Base-by-base conservation (phyloP, 2,329 filamentous ascomycete species). In the Penicillium expansum region DNA sequence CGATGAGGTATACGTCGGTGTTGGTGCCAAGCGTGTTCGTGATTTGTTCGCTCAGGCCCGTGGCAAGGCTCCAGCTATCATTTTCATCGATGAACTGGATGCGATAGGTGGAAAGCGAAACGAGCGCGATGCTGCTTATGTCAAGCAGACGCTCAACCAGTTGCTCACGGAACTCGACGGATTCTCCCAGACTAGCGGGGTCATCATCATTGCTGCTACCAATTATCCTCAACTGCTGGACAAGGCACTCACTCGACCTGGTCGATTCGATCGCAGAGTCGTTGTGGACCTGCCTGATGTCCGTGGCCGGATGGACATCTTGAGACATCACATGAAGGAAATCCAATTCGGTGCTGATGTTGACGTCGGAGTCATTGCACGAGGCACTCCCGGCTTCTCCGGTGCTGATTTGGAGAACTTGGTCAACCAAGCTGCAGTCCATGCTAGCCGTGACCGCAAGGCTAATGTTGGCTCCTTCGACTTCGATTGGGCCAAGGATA, bases 401-500 rank as follows among this genome's bases (percentile, higher is more conserved):
- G 94, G 94, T 64, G 94, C 94, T 20, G 94, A 99, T 67, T 82
- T 99, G 13, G 94, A 97, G 77, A 99, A 97, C 72, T 86, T 99
- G 66, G 89, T 96, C 70, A 99, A 99, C 76, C 91, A 97, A 72
- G 94, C 94, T 32, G 94, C 94, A 22, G 88, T 99, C 42, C 91
- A 89, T 69, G 94, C 94, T n/a, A 96, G 91, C 69, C 91, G 94
- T 73, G 83, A 90, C 64, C 94, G 92, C 76, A 84, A 89, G 38
- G 81, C 80, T 57, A 83, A 87, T 44, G 90, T 99, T 52, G 83
- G 84, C 13, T 88, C 91, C 74, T 76, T 83, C 33, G 92, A 97
- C 70, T 87, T 97, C 62, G 92, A 97, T 66, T 99, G 93, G 92
- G 94, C 94, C 56, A 97, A 96, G 77, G 94, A 99, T 79, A 94